Evolutionary conservation across 2,329 filamentous ascomycete species (phyloP).

Genomic region (Cladosporium sphaerospermum): DNA sequence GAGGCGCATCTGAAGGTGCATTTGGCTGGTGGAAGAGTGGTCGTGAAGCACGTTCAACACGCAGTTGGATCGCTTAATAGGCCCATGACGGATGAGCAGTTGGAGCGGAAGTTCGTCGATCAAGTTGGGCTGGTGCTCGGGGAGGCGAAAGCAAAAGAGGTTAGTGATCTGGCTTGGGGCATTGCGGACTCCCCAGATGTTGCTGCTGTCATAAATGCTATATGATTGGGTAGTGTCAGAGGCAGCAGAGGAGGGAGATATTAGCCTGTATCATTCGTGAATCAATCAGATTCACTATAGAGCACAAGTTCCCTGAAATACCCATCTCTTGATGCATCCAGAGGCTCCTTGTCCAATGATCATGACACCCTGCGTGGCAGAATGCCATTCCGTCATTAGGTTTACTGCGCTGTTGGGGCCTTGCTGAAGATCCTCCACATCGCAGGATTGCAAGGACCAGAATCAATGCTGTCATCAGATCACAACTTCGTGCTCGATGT

Average conservation of each 20-base stretch:
- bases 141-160: conserved; percentile 16
- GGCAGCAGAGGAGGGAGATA: too few relatives aligned
- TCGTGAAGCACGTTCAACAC: conserved; percentile 44
- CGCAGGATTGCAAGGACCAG: too few relatives aligned
- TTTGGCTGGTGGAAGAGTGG: conserved; percentile 32
- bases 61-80: conserved; percentile 46
- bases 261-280: too few relatives aligned
- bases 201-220: neutral
- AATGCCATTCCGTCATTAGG: too few relatives aligned
- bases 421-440: too few relatives aligned
- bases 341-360: too few relatives aligned
- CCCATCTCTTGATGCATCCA: too few relatives aligned
- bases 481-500: conserved; percentile 37
- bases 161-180: neutral
- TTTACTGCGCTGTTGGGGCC: too few relatives aligned
- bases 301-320: too few relatives aligned
- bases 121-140: conserved; percentile 42
- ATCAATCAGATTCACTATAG: too few relatives aligned
- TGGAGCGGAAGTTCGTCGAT: conserved; percentile 46
- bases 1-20: conserved; percentile 36
- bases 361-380: too few relatives aligned
- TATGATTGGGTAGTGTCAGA: neutral
- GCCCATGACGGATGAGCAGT: conserved; percentile 41
- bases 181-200: conserved; percentile 14
- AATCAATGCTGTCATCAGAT: neutral